phyloP scores from a whole-genome alignment of 345 rosid species.

The Pistacia atlantica region DNA sequence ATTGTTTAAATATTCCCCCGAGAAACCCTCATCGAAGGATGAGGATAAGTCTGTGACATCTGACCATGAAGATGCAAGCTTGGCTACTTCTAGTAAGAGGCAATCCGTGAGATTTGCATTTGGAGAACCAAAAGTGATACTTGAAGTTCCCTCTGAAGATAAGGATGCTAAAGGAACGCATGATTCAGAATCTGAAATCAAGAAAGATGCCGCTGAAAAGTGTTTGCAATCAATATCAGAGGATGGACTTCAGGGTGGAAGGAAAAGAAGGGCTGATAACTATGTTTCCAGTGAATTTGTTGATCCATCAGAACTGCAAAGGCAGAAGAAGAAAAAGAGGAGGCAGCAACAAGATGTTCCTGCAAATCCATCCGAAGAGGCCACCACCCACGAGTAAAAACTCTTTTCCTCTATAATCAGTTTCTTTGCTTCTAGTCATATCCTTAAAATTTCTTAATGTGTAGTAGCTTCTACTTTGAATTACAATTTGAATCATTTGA shows the following conservation, averaged over 20 bases:
- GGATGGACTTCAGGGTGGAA: constrained; percentile 43
- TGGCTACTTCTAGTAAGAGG: constrained; percentile 23
- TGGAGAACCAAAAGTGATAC: constrained; percentile 52
- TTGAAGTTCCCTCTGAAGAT: constrained; percentile 44
- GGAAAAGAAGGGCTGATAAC: constrained; percentile 54
- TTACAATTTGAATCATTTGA: background rate
- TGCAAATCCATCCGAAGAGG: constrained; percentile 37
- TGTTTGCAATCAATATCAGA: constrained; percentile 37
- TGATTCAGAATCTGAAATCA: constrained; percentile 29
- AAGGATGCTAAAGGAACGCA: constrained; percentile 22
- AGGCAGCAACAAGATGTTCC: constrained; percentile 41
- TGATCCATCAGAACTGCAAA: constrained; percentile 27
- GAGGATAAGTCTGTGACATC: constrained; percentile 32
- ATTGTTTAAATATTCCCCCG: constrained; percentile 68
- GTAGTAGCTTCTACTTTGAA: background rate
- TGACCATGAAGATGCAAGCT: constrained; percentile 29
- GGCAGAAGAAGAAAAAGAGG: constrained; percentile 53
- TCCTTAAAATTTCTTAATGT: background rate
- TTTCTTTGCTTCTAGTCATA: background rate
- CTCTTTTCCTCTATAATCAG: constrained; percentile 12
- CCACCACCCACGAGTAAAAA: constrained; percentile 40
- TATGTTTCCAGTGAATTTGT: constrained; percentile 26
- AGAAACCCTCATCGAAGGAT: constrained; percentile 33
- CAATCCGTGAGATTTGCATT: constrained; percentile 21
- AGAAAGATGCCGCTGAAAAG: constrained; percentile 30